Base-by-base conservation (phyloP, 2,329 filamentous ascomycete species). In the Pseudopithomyces maydicus region DNA sequence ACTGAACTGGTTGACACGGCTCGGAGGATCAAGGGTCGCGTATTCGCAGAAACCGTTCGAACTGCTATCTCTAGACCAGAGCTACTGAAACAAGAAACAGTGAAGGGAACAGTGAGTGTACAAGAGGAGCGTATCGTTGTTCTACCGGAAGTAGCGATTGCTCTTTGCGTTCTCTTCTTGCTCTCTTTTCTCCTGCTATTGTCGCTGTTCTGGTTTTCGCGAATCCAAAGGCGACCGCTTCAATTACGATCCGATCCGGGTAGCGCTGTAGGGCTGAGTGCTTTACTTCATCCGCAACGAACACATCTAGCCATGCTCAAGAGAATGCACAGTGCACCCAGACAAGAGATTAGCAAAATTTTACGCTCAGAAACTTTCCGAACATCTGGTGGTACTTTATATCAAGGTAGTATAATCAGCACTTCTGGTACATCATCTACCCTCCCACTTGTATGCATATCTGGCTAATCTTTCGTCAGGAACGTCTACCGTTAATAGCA, bases 31-130 rank as follows among this genome's bases (percentile, higher is more conserved):
- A 69, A 66, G 46, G 58, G 63, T 12, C 59, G 66, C 3, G 57
- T 67, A 22, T 64, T 66, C 6, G 56, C 51, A 15, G 63, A 69
- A 32, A 46, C 38, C 2, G 14, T 67, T 1, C 59, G 54, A n/a
- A 57, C 62, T 12, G 46, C 64, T 3, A 32, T 67, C 11, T 48
- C 23, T 10, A 19, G 38, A 12, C 32, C 55, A 2, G 35, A 59
- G 4, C 17, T 54, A 1, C 23, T 57, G 20, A 19, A 57, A 20
- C 22, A 17, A 2, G 32, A 47, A 15, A 19, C 11, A 14, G 20
- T 54, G 11, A 23, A 52, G 17, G 64, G 62, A 33, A 42, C 52
- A 19, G 35, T 23, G 12, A 52, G 43, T 10, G 6, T 55, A 4
- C 22, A 61, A 5, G 54, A 64, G 47, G 39, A 51, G 5, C 52